Conservation (phyloP, 2,329 filamentous ascomycete genomes). For the Thielaviopsis euricoi region DNA sequence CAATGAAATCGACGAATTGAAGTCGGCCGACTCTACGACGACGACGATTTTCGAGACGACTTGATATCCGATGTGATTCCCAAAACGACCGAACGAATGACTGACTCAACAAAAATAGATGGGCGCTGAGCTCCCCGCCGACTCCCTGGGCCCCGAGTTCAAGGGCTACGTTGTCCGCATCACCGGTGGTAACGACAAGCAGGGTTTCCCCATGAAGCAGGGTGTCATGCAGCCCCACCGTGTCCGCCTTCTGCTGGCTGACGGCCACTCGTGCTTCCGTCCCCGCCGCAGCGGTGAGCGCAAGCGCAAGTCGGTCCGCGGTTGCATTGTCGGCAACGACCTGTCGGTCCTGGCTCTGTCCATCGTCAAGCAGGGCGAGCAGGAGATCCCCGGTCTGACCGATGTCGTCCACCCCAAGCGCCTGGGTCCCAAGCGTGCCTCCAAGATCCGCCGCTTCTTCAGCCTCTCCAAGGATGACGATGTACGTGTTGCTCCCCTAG, state of each 20-base stretch:
- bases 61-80: not conserved
- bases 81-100: not conserved
- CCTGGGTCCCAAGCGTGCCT: constrained; percentile 97
- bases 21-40: constrained; percentile 12
- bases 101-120: constrained; percentile 34
- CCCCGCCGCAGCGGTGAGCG: constrained; percentile 94
- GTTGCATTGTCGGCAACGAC: constrained; percentile 95
- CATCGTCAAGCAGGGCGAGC: constrained; percentile 96
- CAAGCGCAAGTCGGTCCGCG: constrained; percentile 98
- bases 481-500: constrained; percentile 50
- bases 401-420: constrained; percentile 98
- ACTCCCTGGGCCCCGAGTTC: constrained; percentile 97
- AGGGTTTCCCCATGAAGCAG: constrained; percentile 99
- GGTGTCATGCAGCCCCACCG: constrained; percentile 97
- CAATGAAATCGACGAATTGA: constrained; percentile 2
- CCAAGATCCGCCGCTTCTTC: constrained; percentile 99
- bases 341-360: constrained; percentile 85
- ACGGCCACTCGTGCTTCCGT: constrained; percentile 99
- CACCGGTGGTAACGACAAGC: constrained; percentile 99
- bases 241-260: constrained; percentile 90
- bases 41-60: not conserved
- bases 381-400: constrained; percentile 87
- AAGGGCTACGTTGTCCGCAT: constrained; percentile 99
- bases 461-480: constrained; percentile 99
- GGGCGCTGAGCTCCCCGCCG: constrained; percentile 82